Conservation (phyloP, 768 basidiomycete species). For the Collybiopsis luxurians region DNA sequence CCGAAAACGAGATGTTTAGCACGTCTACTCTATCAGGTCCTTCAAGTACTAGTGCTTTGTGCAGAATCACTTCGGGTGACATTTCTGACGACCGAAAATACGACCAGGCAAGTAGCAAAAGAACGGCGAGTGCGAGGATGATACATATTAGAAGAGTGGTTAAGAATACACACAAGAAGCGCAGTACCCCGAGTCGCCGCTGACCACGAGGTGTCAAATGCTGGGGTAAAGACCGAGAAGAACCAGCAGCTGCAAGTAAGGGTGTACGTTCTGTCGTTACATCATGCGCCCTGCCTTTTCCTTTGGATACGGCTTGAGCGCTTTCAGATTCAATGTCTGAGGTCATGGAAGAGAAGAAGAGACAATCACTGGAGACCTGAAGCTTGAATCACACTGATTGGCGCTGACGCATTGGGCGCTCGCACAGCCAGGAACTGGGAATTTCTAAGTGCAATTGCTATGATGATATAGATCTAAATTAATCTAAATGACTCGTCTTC, state of each 20-base stretch:
- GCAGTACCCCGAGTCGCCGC: conserved; percentile 31
- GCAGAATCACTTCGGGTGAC: conserved; percentile 57
- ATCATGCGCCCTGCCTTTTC: conserved; percentile 6
- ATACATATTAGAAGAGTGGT: conserved; percentile 50
- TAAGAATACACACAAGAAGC: conserved; percentile 52
- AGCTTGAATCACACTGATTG: too few species aligned
- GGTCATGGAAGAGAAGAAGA: not conserved
- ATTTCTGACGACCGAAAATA: conserved; percentile 54
- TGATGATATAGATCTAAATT: too few species aligned
- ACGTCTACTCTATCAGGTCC: conserved; percentile 65
- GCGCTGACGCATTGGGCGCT: too few species aligned
- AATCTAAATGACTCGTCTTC: too few species aligned
- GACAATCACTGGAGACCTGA: too few species aligned
- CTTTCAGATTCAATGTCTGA: not conserved
- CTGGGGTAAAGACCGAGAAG: not conserved
- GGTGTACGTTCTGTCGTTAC: conserved; percentile 3
- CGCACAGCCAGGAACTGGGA: too few species aligned
- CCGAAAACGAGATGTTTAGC: conserved; percentile 55
- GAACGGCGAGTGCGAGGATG: conserved; percentile 32
- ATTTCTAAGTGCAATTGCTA: too few species aligned
- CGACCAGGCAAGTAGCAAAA: conserved; percentile 59
- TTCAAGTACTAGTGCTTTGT: conserved; percentile 49
- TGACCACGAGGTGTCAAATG: conserved; percentile 15
- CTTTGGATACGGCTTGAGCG: not conserved
- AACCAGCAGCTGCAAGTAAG: not conserved